Evolutionary conservation across 306 rosid genomes (phyloP), one percentile per base, ranked within the genome.

Genomic region (Dicorynia guianensis): DNA sequence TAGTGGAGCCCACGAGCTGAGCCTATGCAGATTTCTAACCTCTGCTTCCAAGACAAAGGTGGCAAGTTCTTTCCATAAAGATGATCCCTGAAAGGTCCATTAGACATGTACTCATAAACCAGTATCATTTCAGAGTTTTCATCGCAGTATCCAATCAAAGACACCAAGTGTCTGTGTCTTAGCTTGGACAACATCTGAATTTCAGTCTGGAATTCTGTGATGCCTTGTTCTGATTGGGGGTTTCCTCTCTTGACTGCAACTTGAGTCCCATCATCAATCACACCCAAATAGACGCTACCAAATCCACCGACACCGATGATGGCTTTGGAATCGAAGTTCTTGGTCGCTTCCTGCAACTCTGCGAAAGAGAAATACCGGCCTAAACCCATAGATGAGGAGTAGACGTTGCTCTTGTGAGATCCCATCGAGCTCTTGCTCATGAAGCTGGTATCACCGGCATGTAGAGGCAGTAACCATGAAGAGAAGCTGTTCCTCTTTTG

Each of bases 201-300:
- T 25, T 88, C 92, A 0, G 92, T 88, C 55, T 85, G 86, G 74
- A 88, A 88, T 61, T 88, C 92, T 0, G 48, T 88, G 18, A 88
- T 83, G 0, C 92, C 92, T 78, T 88, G 92, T 73, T 88, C 89
- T 15, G 92, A 88, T 68, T 88, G 89, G n/a, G 92, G 86, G 46
- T 88, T 88, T 61, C 89, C 92, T 77, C 92, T 76, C 67, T 88
- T 88, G 5, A 88, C 86, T 0, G 92, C 92, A 1, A 88, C 92
- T 25, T 88, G 49, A 19, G 89, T 83, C 5, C 86, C 89, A 14
- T 85, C 89, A 46, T 88, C 92, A 25, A 88, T 85, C 56, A 71
- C 84, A 17, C 87, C 89, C 17, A 85, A 34, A 34, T 88, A 88
- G 5, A 88, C 92, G 61, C 85, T 85, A 1, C 92, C 92, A 49